Evolutionary conservation across 768 basidiomycete species (phyloP), one percentile per base, ranked within the genome.

Genomic region (Agaricus bisporus): DNA sequence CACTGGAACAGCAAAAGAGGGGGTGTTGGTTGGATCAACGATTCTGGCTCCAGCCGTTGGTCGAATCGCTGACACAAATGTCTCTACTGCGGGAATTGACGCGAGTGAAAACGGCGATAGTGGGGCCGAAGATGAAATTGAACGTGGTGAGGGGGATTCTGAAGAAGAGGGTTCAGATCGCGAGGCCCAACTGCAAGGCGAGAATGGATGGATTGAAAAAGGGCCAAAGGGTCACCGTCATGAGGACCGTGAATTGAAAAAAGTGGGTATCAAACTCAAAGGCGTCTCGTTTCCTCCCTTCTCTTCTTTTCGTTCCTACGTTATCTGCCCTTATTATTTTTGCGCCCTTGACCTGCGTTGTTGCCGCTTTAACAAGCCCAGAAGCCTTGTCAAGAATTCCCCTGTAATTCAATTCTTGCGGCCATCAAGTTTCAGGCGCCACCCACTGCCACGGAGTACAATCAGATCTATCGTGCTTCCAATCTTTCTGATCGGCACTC

Each of bases 201-300:
- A 66, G 35, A 74, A 73, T 25, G 66, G 57, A 9, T 75, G 74
- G 49, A 59, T 70, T 32, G 84, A 86, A 58, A 81, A 77, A 51
- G 77, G 67, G 55, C 86, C 87, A 26, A 74, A 89, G 59, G 95
- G 97, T 1, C 95, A 97, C 70, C 81, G 91, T 56, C 86, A 95
- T 60, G 95, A 98, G 72, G 94, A 97, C 64, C 83, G 82, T 55
- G 91, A 93, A 22, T 84, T 78, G 0, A 98, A 95, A 71, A 95
- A 90, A 84, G 94, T 88, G 54, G 44, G 68, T 61, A 54, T 49
- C 55, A 32, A 32, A 20, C 22, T 32, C 17, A 43, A 32, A 26
- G 20, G 25, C 10, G 15, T 2, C 12, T 26, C 20, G 14, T 29
- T 29, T 15, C 17, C 22, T 39, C 12, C 8, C 14, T 48, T 48